These are phyloP conservation scores for Licmophora abbreviata DNA, from an alignment of 108 stramenopile species.

Conservation along the genomic window DNA sequence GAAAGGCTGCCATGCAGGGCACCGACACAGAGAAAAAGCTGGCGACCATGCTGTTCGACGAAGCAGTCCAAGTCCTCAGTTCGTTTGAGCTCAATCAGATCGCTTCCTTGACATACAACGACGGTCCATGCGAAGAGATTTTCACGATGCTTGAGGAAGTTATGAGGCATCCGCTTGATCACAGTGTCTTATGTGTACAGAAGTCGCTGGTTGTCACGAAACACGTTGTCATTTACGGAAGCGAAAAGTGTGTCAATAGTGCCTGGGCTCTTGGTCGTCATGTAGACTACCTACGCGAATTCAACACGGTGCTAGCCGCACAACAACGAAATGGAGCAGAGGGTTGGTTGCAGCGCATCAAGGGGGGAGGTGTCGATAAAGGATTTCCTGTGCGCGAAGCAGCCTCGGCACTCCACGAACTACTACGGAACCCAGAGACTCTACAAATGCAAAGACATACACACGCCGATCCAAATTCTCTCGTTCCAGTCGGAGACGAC, in stretches of 20 bases:
- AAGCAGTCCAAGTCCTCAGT: constrained; percentile 32
- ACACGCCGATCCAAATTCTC: constrained; percentile 39
- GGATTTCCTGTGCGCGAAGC: constrained; percentile 49
- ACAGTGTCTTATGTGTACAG: constrained; percentile 31
- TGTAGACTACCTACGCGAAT: constrained; percentile 21
- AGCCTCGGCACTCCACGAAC: constrained; percentile 16
- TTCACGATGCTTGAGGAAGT: constrained; percentile 37
- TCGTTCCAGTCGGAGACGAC: constrained; percentile 48
- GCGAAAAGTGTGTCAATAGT: constrained; percentile 38
- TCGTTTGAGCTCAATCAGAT: constrained; percentile 53
- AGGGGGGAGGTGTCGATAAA: constrained; percentile 58
- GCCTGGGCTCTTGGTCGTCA: constrained; percentile 23
- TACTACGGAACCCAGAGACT: constrained; percentile 24
- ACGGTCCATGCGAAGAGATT: constrained; percentile 34
- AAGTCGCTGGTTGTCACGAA: constrained; percentile 37
- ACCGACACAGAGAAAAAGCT: constrained; percentile 17
- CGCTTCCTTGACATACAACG: constrained; percentile 45
- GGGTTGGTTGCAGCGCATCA: constrained; percentile 23
- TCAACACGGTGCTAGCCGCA: constrained; percentile 47
- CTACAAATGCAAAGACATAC: constrained; percentile 29
- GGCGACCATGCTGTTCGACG: constrained; percentile 26
- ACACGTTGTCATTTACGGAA: constrained; percentile 43
- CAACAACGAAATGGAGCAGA: constrained; percentile 24
- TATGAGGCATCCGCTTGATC: constrained; percentile 23
- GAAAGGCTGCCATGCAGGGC: constrained; percentile 3